A percentile compares a stretch with the other conserved stretches of the same genome.
Evolutionary conservation across 768 basidiomycete genomes (phyloP).

Genomic region (Stropharia rugosoannulata): DNA sequence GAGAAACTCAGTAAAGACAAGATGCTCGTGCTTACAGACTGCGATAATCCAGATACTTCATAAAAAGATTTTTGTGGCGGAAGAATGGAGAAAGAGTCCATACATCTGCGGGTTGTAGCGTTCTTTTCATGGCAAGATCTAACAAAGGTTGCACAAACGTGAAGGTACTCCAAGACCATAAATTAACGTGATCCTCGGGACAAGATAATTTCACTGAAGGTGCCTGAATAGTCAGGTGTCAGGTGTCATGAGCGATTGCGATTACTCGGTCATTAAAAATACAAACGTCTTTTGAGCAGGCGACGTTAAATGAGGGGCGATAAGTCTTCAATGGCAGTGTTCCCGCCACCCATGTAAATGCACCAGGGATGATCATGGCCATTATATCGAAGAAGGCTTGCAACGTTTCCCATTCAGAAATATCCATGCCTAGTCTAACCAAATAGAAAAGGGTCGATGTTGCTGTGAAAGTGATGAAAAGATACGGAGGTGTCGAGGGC

Average conservation of each 20-base stretch:
- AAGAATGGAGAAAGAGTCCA: constrained; percentile 71
- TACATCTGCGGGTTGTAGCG: constrained; percentile 50
- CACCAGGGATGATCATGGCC: constrained; percentile 31
- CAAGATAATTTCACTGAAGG: constrained; percentile 50
- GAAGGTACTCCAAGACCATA: constrained; percentile 68
- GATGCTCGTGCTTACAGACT: constrained; percentile 26
- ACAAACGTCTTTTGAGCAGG: constrained; percentile 46
- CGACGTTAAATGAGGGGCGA: constrained; percentile 48
- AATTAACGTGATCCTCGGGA: constrained; percentile 62
- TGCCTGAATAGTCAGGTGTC: constrained; percentile 30
- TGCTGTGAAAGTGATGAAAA: constrained; percentile 34
- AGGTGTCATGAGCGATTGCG: background rate
- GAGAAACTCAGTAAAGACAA: background rate
- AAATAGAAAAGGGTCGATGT: constrained; percentile 34
- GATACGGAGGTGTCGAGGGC: constrained; percentile 52
- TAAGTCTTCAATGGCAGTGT: constrained; percentile 50
- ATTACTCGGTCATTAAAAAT: background rate
- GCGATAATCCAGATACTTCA: constrained; percentile 57
- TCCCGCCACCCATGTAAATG: constrained; percentile 52
- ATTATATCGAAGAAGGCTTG: constrained; percentile 23
- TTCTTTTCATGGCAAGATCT: constrained; percentile 46
- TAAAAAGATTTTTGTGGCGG: constrained; percentile 65
- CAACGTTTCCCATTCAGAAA: constrained; percentile 18
- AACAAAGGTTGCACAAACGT: constrained; percentile 66
- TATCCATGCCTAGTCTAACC: constrained; percentile 32